Percentiles rank a stretch among this genome's conserved stretches.
These are phyloP conservation scores for Anisodus acutangulus DNA, from an alignment of 257 asterid species.

Conservation along the genomic window DNA sequence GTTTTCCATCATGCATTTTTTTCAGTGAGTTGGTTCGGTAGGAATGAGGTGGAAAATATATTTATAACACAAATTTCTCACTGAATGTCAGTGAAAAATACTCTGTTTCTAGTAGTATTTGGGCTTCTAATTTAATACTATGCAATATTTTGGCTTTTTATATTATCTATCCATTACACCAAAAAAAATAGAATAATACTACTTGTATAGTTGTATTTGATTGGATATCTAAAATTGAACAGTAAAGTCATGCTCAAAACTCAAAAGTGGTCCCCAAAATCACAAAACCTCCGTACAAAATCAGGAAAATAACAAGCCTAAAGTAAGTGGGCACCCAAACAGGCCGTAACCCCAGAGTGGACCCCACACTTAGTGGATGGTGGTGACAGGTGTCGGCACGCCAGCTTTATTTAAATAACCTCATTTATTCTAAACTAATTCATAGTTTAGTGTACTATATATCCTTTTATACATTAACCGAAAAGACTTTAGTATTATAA, in stretches of 20 bases:
- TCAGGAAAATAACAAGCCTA: background rate
- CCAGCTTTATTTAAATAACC: constrained; percentile 22
- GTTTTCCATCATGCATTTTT: too few relatives aligned
- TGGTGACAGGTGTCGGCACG: constrained; percentile 27
- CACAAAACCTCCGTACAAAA: too few relatives aligned
- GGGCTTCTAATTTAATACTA: too few relatives aligned
- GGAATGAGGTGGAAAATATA: too few relatives aligned
- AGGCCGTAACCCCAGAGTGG: background rate
- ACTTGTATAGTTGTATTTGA: background rate
- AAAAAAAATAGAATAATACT: too few relatives aligned
- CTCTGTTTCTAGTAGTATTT: too few relatives aligned
- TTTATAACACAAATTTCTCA: too few relatives aligned
- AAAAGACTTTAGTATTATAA: background rate
- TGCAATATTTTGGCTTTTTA: too few relatives aligned
- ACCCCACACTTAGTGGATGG: background rate
- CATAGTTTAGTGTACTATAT: constrained; percentile 3
- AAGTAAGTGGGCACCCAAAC: constrained; percentile 25
- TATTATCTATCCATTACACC: too few relatives aligned
- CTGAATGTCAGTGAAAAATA: too few relatives aligned
- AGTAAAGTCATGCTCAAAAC: background rate
- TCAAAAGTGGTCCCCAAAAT: constrained; percentile 23
- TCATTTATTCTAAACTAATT: background rate
- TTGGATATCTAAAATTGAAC: background rate
- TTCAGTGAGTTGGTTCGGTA: too few relatives aligned
- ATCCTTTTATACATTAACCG: background rate